A percentile compares a stretch with the other conserved stretches of the same genome.
Evolutionary conservation across 352 stramenopile species (phyloP).

Genomic region (Sclerospora graminicola): DNA sequence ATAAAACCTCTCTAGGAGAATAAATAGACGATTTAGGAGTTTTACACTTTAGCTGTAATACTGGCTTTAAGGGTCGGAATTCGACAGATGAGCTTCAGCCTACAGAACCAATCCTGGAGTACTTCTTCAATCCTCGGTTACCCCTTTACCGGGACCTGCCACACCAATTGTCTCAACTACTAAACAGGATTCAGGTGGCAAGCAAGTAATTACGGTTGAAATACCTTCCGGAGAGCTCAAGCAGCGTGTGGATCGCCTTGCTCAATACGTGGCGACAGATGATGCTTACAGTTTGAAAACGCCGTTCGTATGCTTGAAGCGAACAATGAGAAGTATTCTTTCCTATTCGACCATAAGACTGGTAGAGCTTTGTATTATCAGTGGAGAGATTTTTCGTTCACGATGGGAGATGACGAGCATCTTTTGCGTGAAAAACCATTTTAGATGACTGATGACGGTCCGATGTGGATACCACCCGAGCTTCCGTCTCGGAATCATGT

Average conservation of each 20-base stretch:
- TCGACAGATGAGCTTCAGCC: slow-evolving; percentile 65
- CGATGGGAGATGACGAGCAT: slow-evolving; percentile 45
- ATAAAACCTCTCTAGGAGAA: too few species aligned
- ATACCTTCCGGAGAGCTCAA: slow-evolving; percentile 25
- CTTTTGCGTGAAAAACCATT: slow-evolving; percentile 43
- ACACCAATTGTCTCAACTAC: not conserved
- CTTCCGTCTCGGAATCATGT: slow-evolving; percentile 6
- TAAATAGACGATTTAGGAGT: too few species aligned
- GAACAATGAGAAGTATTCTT: slow-evolving; percentile 37
- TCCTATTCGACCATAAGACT: slow-evolving; percentile 39
- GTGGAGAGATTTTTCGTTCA: slow-evolving; percentile 62
- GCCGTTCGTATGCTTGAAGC: slow-evolving; percentile 36
- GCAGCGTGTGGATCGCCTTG: slow-evolving; percentile 36
- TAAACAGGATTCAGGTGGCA: slow-evolving; percentile 1
- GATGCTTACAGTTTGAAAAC: slow-evolving; percentile 61
- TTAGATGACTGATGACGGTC: slow-evolving; percentile 44
- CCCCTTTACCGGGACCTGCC: slow-evolving; percentile 2
- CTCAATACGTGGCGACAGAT: slow-evolving; percentile 51
- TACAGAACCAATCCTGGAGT: slow-evolving; percentile 5
- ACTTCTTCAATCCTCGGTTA: slow-evolving; percentile 3
- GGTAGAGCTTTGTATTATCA: slow-evolving; percentile 47
- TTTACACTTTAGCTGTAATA: too few species aligned
- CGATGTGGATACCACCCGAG: slow-evolving; percentile 51
- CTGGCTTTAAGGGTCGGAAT: too few species aligned
- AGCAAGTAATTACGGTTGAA: slow-evolving; percentile 26